Evolutionary conservation across 2,329 filamentous ascomycete species (phyloP), one percentile per base, ranked within the genome.

Genomic region (Apiospora kogelbergensis): DNA sequence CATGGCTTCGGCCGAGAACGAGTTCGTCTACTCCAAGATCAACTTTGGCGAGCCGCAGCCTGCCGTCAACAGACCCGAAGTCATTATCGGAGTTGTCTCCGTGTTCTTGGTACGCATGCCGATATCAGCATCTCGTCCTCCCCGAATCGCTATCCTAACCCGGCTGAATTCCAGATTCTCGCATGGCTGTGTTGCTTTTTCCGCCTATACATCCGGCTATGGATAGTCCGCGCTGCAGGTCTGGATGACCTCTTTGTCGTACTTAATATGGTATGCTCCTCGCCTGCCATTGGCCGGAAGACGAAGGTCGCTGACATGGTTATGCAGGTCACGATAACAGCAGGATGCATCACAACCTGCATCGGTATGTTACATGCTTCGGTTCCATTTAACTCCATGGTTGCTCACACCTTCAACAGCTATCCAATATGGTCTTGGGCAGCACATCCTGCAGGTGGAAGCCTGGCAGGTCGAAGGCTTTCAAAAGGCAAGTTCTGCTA

Each of bases 301-400:
- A 42, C 5, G 11, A 17, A 44, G 24, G 22, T 13, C 17, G 24
- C 40, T 65, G 37, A 65, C 37, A 20, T 65, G 63, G 44, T 11
- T 42, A 26, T 11, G 17, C 69, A 76, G 73, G 40, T 75, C 42
- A 71, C 72, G n/a, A 71, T 71, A 15, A 75, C 73, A 22, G 70
- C 68, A 7, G 74, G 73, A 7, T 74, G 72, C 46, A 72, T 76
- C 64, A 70, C 73, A 3, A 65, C 72, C 42, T 74, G 72, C 13
- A 6, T 74, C 15, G 53, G 69, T 70, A 46, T 26, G 69, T 60
- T 11, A 30, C 5, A 13, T 13, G 2, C 7, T 37, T 37, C 17
- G 3, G 2, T 60, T 30, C 30, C 37, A 4, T 60, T 1, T 60
- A 3, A 15, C 3, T 10, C 5, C 17, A 33, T 6, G 10, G 5